phyloP scores from a whole-genome alignment of 2,329 filamentous ascomycete species.

The Colletotrichum lupini region DNA sequence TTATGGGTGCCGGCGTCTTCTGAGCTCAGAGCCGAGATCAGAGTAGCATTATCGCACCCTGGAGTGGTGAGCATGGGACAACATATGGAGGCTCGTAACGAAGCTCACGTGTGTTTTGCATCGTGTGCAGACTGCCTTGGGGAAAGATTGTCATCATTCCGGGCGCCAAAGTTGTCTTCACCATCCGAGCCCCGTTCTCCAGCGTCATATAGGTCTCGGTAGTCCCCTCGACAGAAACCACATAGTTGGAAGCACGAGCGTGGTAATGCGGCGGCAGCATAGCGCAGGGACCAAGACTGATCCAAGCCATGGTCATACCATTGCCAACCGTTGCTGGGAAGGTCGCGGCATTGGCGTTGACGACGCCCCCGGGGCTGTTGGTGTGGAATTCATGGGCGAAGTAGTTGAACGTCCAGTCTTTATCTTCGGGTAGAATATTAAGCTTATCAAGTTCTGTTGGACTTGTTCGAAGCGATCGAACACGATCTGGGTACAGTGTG shows the following conservation, averaged over 20 bases:
- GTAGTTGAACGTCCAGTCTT: slow-evolving; percentile 63
- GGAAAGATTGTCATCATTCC: slow-evolving; percentile 63
- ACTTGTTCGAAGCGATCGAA: slow-evolving; percentile 45
- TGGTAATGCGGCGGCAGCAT: slow-evolving; percentile 64
- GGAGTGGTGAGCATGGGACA: not conserved
- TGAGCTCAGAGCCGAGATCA: slow-evolving; percentile 59
- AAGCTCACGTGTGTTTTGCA: slow-evolving; percentile 60
- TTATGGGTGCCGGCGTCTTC: slow-evolving; percentile 63
- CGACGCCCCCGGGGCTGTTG: slow-evolving; percentile 57
- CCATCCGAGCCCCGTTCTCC: slow-evolving; percentile 59
- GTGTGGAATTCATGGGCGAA: slow-evolving; percentile 52
- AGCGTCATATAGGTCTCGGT: slow-evolving; percentile 62
- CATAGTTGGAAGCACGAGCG: slow-evolving; percentile 60
- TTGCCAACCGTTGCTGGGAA: slow-evolving; percentile 59
- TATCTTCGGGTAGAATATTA: slow-evolving; percentile 49
- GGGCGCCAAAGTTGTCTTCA: slow-evolving; percentile 52
- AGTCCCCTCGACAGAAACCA: slow-evolving; percentile 58
- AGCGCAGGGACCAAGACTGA: slow-evolving; percentile 61
- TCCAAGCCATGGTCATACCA: slow-evolving; percentile 58
- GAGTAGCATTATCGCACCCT: slow-evolving; percentile 60
- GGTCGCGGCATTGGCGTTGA: slow-evolving; percentile 62
- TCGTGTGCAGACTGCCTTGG: slow-evolving; percentile 57
- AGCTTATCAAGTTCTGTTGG: slow-evolving; percentile 58
- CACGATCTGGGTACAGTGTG: slow-evolving; percentile 41
- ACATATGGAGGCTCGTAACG: too few species aligned